Percentiles rank a stretch among this genome's conserved stretches.
These are phyloP conservation scores for Globisporangium abappressorium DNA, from an alignment of 352 stramenopile genomes.

Conservation along the genomic window DNA sequence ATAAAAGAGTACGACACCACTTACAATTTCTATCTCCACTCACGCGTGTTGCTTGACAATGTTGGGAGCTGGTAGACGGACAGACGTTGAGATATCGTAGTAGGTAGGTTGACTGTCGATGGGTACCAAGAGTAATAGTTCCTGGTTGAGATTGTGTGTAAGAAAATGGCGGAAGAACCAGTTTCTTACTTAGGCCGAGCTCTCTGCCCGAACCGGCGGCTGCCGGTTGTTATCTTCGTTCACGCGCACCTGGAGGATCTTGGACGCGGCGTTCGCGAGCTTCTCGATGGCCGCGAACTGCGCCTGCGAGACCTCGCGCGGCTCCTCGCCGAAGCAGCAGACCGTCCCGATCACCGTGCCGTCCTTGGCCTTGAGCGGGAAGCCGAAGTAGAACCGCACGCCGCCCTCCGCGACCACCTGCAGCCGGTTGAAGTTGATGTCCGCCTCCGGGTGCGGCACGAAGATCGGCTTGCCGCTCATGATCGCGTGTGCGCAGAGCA, in stretches of 20 bases:
- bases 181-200: not conserved
- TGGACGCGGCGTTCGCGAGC: slow-evolving; percentile 38
- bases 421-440: slow-evolving; percentile 44
- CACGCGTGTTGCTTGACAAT: not conserved
- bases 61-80: not conserved
- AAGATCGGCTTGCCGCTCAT: slow-evolving; percentile 50
- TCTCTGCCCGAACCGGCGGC: not conserved
- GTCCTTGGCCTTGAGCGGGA: slow-evolving; percentile 37
- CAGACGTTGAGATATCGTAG: not conserved
- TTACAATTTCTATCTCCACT: not conserved
- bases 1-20: not conserved
- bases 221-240: not conserved
- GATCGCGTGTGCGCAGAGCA: slow-evolving; percentile 54
- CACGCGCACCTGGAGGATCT: slow-evolving; percentile 23
- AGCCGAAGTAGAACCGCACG: slow-evolving; percentile 55
- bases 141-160: not conserved
- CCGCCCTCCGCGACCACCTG: slow-evolving; percentile 27
- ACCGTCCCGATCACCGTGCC: slow-evolving; percentile 44
- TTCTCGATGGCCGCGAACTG: slow-evolving; percentile 45
- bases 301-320: slow-evolving; percentile 35
- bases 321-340: slow-evolving; percentile 46
- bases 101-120: not conserved
- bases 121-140: not conserved
- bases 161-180: not conserved
- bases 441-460: slow-evolving; percentile 49